Evolutionary conservation across 805 yeast genomes (phyloP), one percentile per base, ranked within the genome.

Genomic region (Kodamaea sagamina): DNA sequence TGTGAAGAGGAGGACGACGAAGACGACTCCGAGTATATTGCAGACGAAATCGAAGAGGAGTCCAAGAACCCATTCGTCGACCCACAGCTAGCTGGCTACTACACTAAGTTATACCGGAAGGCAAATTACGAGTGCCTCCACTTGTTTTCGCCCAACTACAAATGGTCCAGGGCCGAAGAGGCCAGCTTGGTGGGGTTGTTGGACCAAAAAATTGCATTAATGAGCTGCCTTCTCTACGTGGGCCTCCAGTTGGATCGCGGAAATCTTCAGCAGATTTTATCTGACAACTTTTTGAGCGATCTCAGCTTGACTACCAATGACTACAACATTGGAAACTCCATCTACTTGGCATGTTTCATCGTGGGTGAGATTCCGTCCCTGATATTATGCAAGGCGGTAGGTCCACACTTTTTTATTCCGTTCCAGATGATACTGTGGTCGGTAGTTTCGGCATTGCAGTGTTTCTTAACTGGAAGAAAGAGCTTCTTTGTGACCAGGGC

Each of bases 71-170:
- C 42, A 16, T 39, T 39, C 17, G 13, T 16, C 12, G 42, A 39
- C 32, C 29, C 36, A n/a, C 29, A 39, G 12, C 12, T 39, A 16
- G 36, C 28, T n/a, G 68, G 68, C 25, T 59, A 71, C 53, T 81
- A 77, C 55, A 48, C 60, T 3, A 53, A 62, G 0, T 32, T 78
- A 4, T 81, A 81, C 51, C 78, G 78, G 32, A 48, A 57, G 3
- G 55, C 77, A 1, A 36, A 72, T 9, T 82, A 82, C 52, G 87
- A 82, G 54, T 75, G 84, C 47, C 65, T 76, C 13, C 61, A 67
- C 26, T 67, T 67, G 11, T 77, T 82, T 52, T 86, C 83, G 53
- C 84, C 86, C 0, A 64, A 68, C 0, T 71, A 79, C 32, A 65
- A 67, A 10, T 58, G 63, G 63, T 47, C 57, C 2, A 28, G 32